Evolutionary conservation across 2,329 filamentous ascomycete species (phyloP).

Genomic region (Thelonectria rubi): DNA sequence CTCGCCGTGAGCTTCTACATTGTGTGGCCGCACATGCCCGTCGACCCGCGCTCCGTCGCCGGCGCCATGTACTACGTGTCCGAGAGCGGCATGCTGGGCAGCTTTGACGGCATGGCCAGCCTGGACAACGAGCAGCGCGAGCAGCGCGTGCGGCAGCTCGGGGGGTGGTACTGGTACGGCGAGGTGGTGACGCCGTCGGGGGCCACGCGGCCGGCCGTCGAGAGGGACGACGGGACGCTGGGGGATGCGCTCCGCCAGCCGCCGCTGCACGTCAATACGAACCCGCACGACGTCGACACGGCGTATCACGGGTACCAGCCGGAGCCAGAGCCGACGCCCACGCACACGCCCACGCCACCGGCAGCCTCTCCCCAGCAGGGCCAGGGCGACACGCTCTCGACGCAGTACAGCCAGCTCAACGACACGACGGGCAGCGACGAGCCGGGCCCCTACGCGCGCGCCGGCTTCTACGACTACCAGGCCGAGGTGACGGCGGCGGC

Average conservation of each 20-base stretch:
- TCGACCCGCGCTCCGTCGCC: slow-evolving; percentile 57
- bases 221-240: slow-evolving; percentile 39
- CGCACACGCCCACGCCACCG: too few species aligned
- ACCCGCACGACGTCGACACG: slow-evolving; percentile 32
- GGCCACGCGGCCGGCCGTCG: slow-evolving; percentile 36
- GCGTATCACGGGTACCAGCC: slow-evolving; percentile 32
- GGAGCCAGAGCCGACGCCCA: neutral
- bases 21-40: slow-evolving; percentile 55
- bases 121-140: slow-evolving; percentile 34
- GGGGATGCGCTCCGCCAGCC: slow-evolving; percentile 16
- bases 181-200: slow-evolving; percentile 35
- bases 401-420: neutral
- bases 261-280: slow-evolving; percentile 6
- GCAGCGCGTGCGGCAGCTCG: slow-evolving; percentile 35
- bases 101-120: slow-evolving; percentile 37
- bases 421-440: neutral
- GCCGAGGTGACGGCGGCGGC: slow-evolving; percentile 4
- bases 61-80: slow-evolving; percentile 56
- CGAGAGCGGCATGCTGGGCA: slow-evolving; percentile 39
- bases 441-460: slow-evolving; percentile 26
- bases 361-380: neutral
- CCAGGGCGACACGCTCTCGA: neutral
- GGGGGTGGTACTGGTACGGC: slow-evolving; percentile 38
- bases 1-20: slow-evolving; percentile 53
- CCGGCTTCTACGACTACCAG: slow-evolving; percentile 33